Conservation (phyloP, 352 stramenopile species). For the Pythium sukuiense region DNA sequence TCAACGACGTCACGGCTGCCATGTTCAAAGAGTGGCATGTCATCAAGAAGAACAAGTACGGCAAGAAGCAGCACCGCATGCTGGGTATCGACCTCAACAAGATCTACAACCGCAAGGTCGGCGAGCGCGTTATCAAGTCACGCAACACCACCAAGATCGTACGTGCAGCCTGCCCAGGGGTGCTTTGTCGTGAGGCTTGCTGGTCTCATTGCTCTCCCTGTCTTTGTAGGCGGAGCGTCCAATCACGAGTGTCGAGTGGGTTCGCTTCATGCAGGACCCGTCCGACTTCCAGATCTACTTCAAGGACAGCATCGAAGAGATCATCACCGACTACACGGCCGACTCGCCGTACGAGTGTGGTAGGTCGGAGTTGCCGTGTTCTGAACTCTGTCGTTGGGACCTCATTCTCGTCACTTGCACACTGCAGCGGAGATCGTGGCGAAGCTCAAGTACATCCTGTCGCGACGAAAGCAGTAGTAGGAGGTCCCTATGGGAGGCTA, state of each 20-base stretch:
- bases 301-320: slow-evolving; percentile 87
- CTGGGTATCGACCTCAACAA: slow-evolving; percentile 88
- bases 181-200: background rate
- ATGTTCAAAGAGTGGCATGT: slow-evolving; percentile 92
- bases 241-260: slow-evolving; percentile 85
- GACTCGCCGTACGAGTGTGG: slow-evolving; percentile 89
- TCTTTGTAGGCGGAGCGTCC: slow-evolving; percentile 68
- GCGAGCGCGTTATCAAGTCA: slow-evolving; percentile 87
- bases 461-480: slow-evolving; percentile 51
- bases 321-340: slow-evolving; percentile 88
- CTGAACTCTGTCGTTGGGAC: background rate
- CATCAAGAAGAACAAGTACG: slow-evolving; percentile 92
- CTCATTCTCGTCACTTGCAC: slow-evolving; percentile 8
- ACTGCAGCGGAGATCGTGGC: slow-evolving; percentile 82
- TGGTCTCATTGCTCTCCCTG: background rate
- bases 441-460: slow-evolving; percentile 91
- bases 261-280: slow-evolving; percentile 84
- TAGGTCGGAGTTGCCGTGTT: slow-evolving; percentile 34
- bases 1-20: slow-evolving; percentile 87
- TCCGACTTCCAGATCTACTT: slow-evolving; percentile 90
- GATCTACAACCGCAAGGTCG: slow-evolving; percentile 90
- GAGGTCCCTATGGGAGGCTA: too few relatives aligned
- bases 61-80: slow-evolving; percentile 88
- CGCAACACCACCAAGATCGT: slow-evolving; percentile 89
- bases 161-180: slow-evolving; percentile 31